A percentile compares a stretch with the other conserved stretches of the same genome.
Conservation (phyloP, 23 red algal genomes). For the Gracilaria domingensis region DNA sequence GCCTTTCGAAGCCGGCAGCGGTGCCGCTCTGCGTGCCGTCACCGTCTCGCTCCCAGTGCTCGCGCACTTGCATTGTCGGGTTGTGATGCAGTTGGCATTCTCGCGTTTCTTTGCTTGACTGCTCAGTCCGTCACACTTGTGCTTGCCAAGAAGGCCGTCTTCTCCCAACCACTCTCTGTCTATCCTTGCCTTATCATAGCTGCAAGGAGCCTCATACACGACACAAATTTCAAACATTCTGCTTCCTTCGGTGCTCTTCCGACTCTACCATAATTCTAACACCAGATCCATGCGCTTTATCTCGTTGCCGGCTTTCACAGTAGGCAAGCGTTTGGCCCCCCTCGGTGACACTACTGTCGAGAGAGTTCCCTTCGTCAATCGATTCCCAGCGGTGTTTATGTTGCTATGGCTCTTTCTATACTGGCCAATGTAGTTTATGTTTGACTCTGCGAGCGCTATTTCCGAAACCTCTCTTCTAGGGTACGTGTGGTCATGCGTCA, state of each 20-base stretch:
- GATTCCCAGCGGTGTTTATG: slow-evolving; percentile 59
- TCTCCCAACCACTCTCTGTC: slow-evolving; percentile 60
- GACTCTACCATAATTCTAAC: slow-evolving; percentile 77
- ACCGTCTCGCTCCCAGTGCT: not conserved
- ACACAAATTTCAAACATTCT: slow-evolving; percentile 52
- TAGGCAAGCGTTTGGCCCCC: slow-evolving; percentile 65
- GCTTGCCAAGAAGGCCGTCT: slow-evolving; percentile 69
- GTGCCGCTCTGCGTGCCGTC: not conserved
- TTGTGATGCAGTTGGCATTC: slow-evolving; percentile 52
- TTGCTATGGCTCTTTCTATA: slow-evolving; percentile 42
- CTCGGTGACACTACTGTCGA: slow-evolving; percentile 62
- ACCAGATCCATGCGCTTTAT: slow-evolving; percentile 66
- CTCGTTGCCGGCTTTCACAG: slow-evolving; percentile 67
- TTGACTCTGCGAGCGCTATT: slow-evolving; percentile 69
- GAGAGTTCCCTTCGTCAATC: slow-evolving; percentile 50
- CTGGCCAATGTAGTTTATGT: slow-evolving; percentile 70
- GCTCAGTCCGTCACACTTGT: slow-evolving; percentile 66
- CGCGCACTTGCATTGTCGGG: slow-evolving; percentile 7
- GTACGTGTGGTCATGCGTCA: slow-evolving; percentile 56
- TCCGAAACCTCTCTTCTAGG: slow-evolving; percentile 52
- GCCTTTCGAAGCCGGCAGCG: slow-evolving; percentile 10
- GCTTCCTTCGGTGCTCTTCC: slow-evolving; percentile 49
- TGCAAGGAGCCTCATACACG: slow-evolving; percentile 8
- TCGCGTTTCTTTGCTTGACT: slow-evolving; percentile 66
- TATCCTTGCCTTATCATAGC: slow-evolving; percentile 68